These are phyloP conservation scores for Rhizopogon vinicolor DNA, from an alignment of 768 basidiomycete genomes.

Conservation along the genomic window DNA sequence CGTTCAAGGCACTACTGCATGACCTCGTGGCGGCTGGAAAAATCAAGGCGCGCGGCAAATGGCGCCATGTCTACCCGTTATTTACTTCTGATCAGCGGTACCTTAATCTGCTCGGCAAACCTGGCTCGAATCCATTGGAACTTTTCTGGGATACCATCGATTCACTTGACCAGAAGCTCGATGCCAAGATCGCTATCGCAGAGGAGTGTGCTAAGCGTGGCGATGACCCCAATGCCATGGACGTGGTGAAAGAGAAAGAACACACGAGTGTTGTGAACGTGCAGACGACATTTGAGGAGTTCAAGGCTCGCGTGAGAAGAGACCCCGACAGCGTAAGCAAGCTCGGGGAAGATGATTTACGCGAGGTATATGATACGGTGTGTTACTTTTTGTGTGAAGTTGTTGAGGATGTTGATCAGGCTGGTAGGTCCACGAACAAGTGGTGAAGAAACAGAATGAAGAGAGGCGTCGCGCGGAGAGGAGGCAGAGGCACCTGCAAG, in stretches of 20 bases:
- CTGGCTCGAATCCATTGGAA: constrained; percentile 93
- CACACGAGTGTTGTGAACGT: constrained; percentile 35
- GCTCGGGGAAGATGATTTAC: constrained; percentile 49
- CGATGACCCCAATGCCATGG: constrained; percentile 35
- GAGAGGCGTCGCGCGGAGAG: constrained; percentile 87
- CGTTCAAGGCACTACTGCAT: constrained; percentile 79
- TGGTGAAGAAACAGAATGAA: constrained; percentile 72
- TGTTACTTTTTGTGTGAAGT: constrained; percentile 17
- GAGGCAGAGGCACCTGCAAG: constrained; percentile 81
- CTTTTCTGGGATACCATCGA: constrained; percentile 96
- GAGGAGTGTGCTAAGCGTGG: constrained; percentile 53
- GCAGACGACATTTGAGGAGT: constrained; percentile 65
- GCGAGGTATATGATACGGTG: constrained; percentile 60
- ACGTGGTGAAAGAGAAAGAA: constrained; percentile 30
- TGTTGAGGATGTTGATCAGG: neutral
- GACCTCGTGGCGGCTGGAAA: constrained; percentile 62
- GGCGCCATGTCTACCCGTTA: constrained; percentile 82
- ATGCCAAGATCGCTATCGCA: constrained; percentile 67
- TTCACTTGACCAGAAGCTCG: constrained; percentile 78
- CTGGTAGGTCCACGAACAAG: constrained; percentile 64
- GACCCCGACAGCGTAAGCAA: constrained; percentile 48
- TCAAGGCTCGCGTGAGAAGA: constrained; percentile 49
- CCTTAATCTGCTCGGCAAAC: constrained; percentile 81
- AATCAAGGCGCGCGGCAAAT: constrained; percentile 81
- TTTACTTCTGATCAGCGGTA: constrained; percentile 83